These are phyloP conservation scores for Amaranthus tricolor DNA, from an alignment of 179 eudicot species.

Conservation along the genomic window DNA sequence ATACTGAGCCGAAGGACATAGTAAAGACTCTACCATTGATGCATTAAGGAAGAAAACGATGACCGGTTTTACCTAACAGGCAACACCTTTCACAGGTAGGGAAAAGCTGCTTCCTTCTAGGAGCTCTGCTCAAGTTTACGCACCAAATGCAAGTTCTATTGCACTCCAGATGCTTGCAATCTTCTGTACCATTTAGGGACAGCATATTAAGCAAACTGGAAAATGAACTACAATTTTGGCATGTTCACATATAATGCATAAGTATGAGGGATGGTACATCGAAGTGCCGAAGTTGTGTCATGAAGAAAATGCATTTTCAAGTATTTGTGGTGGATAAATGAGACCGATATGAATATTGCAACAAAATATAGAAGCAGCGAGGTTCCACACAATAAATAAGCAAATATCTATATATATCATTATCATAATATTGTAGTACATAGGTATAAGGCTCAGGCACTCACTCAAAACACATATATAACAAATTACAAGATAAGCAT, in stretches of 20 bases:
- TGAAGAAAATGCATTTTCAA: not conserved
- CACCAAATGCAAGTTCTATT: no score
- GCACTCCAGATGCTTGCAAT: no score
- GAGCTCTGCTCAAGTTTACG: no score
- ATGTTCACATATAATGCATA: not conserved
- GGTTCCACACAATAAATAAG: constrained; percentile 15
- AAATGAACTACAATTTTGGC: not conserved
- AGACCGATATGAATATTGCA: not conserved
- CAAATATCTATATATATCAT: constrained; percentile 23
- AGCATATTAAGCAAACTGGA: not conserved
- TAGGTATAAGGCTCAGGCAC: constrained; percentile 19
- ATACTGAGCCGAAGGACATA: not conserved
- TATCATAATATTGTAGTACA: constrained; percentile 21
- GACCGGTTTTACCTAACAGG: not conserved
- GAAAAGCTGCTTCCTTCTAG: not conserved
- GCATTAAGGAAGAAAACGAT: not conserved
- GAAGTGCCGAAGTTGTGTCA: not conserved
- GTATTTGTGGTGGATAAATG: not conserved
- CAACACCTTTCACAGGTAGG: not conserved
- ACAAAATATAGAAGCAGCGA: not conserved
- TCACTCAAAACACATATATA: constrained; percentile 16
- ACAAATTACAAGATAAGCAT: constrained; percentile 22
- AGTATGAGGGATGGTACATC: not conserved
- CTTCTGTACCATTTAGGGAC: not conserved
- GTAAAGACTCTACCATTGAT: not conserved